These are phyloP conservation scores for Haberlea rhodopensis DNA, from an alignment of 257 asterid species.

Conservation along the genomic window DNA sequence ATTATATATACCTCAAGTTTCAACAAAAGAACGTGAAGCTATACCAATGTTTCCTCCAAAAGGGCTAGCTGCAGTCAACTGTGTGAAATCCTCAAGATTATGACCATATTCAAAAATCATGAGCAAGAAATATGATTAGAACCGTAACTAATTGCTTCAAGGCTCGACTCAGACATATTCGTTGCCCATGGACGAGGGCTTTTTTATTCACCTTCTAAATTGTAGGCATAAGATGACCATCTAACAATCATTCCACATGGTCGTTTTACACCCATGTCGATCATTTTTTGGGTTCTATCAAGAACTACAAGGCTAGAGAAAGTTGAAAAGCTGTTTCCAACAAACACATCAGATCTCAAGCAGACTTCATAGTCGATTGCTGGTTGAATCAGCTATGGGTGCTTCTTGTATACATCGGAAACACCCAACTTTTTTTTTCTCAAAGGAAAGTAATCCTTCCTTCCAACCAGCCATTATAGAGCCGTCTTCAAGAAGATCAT, in stretches of 20 bases:
- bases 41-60: not conserved
- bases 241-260: conserved; percentile 47
- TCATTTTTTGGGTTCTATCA: conserved; percentile 76
- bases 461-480: conserved; percentile 70
- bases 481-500: conserved; percentile 73
- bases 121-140: conserved; percentile 62
- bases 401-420: conserved; percentile 55
- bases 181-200: conserved; percentile 72
- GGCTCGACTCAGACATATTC: conserved; percentile 76
- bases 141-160: conserved; percentile 83
- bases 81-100: not conserved
- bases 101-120: conserved; percentile 18
- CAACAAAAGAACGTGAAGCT: conserved; percentile 11
- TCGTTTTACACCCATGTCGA: conserved; percentile 32
- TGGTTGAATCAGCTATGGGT: conserved; percentile 69
- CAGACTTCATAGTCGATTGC: conserved; percentile 96
- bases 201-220: conserved; percentile 45
- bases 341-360: conserved; percentile 74
- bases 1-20: conserved; percentile 7
- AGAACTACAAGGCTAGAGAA: conserved; percentile 92
- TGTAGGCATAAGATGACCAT: conserved; percentile 79
- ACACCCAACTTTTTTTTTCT: conserved; percentile 80
- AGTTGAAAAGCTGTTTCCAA: conserved; percentile 90
- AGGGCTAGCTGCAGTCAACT: not conserved
- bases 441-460: conserved; percentile 61